Evolutionary conservation across 2,329 filamentous ascomycete genomes (phyloP).

Genomic region (Arthrobotrys entomopaga): DNA sequence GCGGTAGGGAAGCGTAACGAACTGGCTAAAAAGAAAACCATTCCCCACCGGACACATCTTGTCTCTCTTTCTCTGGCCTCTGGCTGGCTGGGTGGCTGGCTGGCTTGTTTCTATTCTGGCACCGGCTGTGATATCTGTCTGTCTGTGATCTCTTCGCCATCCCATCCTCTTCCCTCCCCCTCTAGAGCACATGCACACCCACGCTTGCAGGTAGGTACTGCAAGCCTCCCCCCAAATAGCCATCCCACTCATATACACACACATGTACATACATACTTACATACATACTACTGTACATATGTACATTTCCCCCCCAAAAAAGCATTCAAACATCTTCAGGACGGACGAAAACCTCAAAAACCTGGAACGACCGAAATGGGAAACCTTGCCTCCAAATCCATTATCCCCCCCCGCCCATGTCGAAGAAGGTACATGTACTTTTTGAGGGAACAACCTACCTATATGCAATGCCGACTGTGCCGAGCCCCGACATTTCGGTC

Average conservation of each 20-base stretch:
- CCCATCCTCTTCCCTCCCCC: conserved; percentile 21
- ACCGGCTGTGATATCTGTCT: neutral
- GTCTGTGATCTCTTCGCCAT: conserved; percentile 14
- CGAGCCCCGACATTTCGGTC: conserved; percentile 46
- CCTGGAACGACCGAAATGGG: conserved; percentile 23
- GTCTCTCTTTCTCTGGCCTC: conserved; percentile 3
- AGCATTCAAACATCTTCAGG: conserved; percentile 23
- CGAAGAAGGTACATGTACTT: neutral
- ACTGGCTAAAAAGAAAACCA: conserved; percentile 40
- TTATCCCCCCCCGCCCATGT: conserved; percentile 17
- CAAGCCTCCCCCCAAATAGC: neutral
- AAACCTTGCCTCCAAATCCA: conserved; percentile 28
- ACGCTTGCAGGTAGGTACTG: conserved; percentile 20
- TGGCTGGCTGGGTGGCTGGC: conserved; percentile 15
- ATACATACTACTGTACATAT: too few species aligned
- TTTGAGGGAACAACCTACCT: conserved; percentile 19
- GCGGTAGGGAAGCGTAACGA: conserved; percentile 46
- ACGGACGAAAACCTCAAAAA: conserved; percentile 43
- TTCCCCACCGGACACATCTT: conserved; percentile 32
- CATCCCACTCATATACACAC: neutral
- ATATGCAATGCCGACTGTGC: conserved; percentile 39
- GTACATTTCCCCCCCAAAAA: conserved; percentile 17
- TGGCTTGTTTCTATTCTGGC: neutral
- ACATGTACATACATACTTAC: neutral
- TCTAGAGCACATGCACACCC: conserved; percentile 21